Evolutionary conservation across 2,329 filamentous ascomycete species (phyloP), one percentile per base, ranked within the genome.

Genomic region (Verticillium zaregamsianum): DNA sequence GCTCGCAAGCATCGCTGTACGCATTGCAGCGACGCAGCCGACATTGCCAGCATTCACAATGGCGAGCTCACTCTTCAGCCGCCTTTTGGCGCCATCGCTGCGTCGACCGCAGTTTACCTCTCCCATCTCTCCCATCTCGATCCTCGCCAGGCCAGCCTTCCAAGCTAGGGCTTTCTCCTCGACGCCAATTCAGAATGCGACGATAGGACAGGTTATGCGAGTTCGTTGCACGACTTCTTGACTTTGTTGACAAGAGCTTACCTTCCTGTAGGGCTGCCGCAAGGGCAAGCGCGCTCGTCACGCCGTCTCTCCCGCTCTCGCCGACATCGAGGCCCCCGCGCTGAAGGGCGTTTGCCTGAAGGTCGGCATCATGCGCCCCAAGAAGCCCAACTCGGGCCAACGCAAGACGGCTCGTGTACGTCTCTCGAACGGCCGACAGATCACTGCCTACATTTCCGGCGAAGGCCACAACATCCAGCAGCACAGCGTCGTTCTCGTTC

Each of bases 381-480:
- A 99, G 88, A 99, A 99, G 80, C 95, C 95, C 67, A 99, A 99
- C 78, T 99, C 95, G 32, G 95, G 93, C 61, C 93, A 98, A 83
- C 85, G 95, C 66, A 99, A 99, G 82, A 95, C 92, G 62, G 94
- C 94, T 3, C 92, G 94, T 82, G 90, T 99, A 23, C 84, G 93
- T 68, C 81, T 99, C 73, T 95, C 91, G 63, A 93, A 87, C 66
- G 95, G 95, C 61, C 92, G 88, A 73, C 85, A 96, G 63, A 83
- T 99, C 65, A 97, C 92, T 63, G 92, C 91, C 31, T 98, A 97
- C 80, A 97, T 99, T 72, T 93, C 93, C 37, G 95, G 95, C 59
- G 94, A 98, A 85, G 94, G 95, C 57, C 95, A 99, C 80, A 99
- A 98, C 77, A 93, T 98, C 67, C 94, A 98, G 83, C 95, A 98